Evolutionary conservation across 805 yeast species (phyloP), one percentile per base, ranked within the genome.

Genomic region (Tetrapisispora pingtungensis): DNA sequence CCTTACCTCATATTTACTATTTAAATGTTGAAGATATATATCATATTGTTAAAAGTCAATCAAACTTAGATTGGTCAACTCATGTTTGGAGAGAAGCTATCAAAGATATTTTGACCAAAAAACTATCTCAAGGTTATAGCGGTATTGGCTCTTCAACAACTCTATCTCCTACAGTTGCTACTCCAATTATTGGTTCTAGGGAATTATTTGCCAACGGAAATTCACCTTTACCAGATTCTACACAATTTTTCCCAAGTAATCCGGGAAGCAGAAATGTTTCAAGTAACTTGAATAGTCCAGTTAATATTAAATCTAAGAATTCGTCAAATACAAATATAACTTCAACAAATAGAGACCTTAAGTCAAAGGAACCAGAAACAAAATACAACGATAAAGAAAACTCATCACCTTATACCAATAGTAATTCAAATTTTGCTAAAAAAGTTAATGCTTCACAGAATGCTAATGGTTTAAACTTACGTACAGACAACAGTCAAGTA

Each of bases 111-210:
- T 58, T 84, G 41, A 73, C 72, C 35, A 57, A 70, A 15, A 83
- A 80, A 54, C 54, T 80, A 42, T 50, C 68, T 8, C 58, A 69
- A n/a, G 81, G 90, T 7, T 84, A 82, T 58, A 75, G 75, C 19
- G 93, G 94, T 6, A 81, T 87, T 62, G 90, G 90, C n/a, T 76
- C 82, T 27, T 60, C 72, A 14, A 72, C 80, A 44, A 85, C 85
- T 13, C 56, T 79, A 18, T 69, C 69, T 3, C 84, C 84, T 30
- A 84, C 84, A 0, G 56, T 79, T 2, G 68, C 61, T 40, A 73
- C 81, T 1, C 75, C 80, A 36, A 72, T 67, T 0, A 52, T 70
- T 4, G 60, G 61, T 14, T 59, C 71, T 2, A 52, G 47, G 31
- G 71, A 68, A 37, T 54, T 65, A 34, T 59, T 65, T 36, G 59